phyloP scores from a whole-genome alignment of 2,329 filamentous ascomycete genomes.

The Fonsecaea pedrosoi region DNA sequence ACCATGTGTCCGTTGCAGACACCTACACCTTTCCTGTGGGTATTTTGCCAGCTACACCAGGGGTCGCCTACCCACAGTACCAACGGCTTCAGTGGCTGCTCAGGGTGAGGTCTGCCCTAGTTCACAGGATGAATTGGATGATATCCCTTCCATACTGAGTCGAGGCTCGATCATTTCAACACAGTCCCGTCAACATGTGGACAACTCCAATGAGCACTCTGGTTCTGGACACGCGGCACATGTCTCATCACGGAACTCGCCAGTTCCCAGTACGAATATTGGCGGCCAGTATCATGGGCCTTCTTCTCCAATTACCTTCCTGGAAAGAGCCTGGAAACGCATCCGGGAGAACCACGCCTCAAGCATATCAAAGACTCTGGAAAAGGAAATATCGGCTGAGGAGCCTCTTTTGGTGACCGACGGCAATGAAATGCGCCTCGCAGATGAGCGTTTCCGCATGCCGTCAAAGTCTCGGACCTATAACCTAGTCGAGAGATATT shows the following conservation, averaged over 20 bases:
- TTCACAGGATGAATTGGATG: neutral
- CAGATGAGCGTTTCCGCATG: neutral
- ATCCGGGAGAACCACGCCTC: slow-evolving; percentile 1
- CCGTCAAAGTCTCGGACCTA: neutral
- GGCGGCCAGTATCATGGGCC: slow-evolving; percentile 10
- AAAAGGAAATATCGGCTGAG: neutral
- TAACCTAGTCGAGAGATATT: slow-evolving; percentile 1
- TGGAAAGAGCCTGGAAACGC: slow-evolving; percentile 8
- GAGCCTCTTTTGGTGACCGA: neutral
- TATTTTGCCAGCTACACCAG: slow-evolving; percentile 6
- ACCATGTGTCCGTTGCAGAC: slow-evolving; percentile 7
- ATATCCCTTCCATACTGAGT: neutral
- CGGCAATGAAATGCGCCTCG: neutral
- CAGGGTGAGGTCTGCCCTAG: neutral
- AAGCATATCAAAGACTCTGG: neutral
- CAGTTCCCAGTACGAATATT: slow-evolving; percentile 9
- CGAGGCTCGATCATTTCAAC: neutral
- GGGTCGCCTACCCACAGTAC: slow-evolving; percentile 1
- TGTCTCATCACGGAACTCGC: slow-evolving; percentile 7
- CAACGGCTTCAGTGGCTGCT: neutral
- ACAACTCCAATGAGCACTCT: neutral
- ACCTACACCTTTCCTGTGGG: neutral
- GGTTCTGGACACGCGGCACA: neutral
- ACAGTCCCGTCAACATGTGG: neutral
- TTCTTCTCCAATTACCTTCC: slow-evolving; percentile 8